These are phyloP conservation scores for Pulveroboletus ravenelii DNA, from an alignment of 768 basidiomycete species.

Conservation along the genomic window DNA sequence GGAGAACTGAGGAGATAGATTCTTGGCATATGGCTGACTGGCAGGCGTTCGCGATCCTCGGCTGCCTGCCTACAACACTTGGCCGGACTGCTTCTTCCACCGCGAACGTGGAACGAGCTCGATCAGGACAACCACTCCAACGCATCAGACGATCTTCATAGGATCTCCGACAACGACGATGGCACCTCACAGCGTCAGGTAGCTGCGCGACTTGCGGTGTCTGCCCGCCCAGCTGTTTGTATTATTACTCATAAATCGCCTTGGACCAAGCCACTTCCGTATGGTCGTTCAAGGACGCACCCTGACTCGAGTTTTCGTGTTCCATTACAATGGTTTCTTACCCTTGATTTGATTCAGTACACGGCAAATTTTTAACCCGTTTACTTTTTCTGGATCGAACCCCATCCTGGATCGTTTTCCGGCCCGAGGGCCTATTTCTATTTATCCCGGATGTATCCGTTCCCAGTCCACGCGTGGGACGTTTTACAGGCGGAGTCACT, in stretches of 20 bases:
- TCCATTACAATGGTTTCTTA: slow-evolving; percentile 17
- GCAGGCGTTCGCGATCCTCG: slow-evolving; percentile 10
- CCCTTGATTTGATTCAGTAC: slow-evolving; percentile 15
- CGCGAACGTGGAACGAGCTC: slow-evolving; percentile 21
- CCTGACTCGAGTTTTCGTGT: slow-evolving; percentile 17
- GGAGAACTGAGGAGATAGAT: slow-evolving; percentile 13
- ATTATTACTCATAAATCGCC: slow-evolving; percentile 34
- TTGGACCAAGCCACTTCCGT: slow-evolving; percentile 19
- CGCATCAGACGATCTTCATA: slow-evolving; percentile 21
- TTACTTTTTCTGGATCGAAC: slow-evolving; percentile 21
- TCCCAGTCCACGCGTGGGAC: slow-evolving; percentile 3
- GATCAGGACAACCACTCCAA: slow-evolving; percentile 15
- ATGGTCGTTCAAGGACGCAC: slow-evolving; percentile 21
- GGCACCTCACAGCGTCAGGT: slow-evolving; percentile 14
- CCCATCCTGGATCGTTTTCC: slow-evolving; percentile 4
- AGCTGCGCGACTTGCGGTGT: slow-evolving; percentile 13
- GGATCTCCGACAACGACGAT: slow-evolving; percentile 22
- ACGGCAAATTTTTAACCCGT: slow-evolving; percentile 8
- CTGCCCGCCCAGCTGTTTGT: slow-evolving; percentile 19
- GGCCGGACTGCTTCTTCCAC: slow-evolving; percentile 12
- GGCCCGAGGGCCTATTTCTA: slow-evolving; percentile 16
- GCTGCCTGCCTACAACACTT: slow-evolving; percentile 5
- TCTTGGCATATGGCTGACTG: slow-evolving; percentile 15
- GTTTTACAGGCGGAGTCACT: slow-evolving; percentile 4
- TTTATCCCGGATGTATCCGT: slow-evolving; percentile 25